These are phyloP conservation scores for Apiotrichum akiyoshidainum DNA, from an alignment of 1,284 basidiomycete species.

Conservation along the genomic window DNA sequence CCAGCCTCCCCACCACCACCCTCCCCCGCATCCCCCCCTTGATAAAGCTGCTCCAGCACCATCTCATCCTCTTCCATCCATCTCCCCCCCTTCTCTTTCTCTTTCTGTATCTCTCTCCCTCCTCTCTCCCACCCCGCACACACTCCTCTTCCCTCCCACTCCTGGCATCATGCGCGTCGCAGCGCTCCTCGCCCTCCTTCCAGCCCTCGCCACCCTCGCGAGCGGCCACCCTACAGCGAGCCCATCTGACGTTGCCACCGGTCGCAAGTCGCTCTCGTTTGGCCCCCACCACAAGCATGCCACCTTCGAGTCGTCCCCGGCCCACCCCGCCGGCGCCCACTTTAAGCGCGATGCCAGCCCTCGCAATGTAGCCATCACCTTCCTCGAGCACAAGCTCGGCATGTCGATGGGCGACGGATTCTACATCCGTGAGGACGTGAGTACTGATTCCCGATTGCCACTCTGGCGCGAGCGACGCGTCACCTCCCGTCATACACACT, in stretches of 20 bases:
- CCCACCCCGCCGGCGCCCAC: constrained; percentile 22
- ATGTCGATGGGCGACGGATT: constrained; percentile 36
- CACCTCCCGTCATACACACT: too few relatives aligned
- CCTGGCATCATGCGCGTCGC: constrained; percentile 40
- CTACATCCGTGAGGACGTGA: constrained; percentile 50
- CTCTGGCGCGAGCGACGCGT: neutral
- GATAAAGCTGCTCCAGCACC: neutral
- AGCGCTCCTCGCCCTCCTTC: constrained; percentile 48
- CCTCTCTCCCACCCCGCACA: neutral
- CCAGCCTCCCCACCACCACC: too few relatives aligned
- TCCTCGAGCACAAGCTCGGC: constrained; percentile 33
- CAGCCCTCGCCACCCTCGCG: constrained; percentile 41
- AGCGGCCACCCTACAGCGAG: constrained; percentile 22
- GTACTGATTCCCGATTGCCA: constrained; percentile 20
- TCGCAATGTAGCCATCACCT: constrained; percentile 29
- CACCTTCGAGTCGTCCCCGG: constrained; percentile 60
- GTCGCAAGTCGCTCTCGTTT: constrained; percentile 73
- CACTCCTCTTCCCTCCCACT: neutral
- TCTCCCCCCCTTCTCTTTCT: constrained; percentile 2
- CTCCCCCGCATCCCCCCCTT: constrained; percentile 1
- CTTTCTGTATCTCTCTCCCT: constrained; percentile 1
- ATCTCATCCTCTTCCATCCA: neutral
- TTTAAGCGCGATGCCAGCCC: constrained; percentile 21
- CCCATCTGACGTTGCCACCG: constrained; percentile 3
- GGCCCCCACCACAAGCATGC: constrained; percentile 71